A percentile compares a stretch with the other conserved stretches of the same genome.
These are phyloP conservation scores for Myriosclerotinia scirpicola DNA, from an alignment of 2,329 filamentous ascomycete species.

Conservation along the genomic window DNA sequence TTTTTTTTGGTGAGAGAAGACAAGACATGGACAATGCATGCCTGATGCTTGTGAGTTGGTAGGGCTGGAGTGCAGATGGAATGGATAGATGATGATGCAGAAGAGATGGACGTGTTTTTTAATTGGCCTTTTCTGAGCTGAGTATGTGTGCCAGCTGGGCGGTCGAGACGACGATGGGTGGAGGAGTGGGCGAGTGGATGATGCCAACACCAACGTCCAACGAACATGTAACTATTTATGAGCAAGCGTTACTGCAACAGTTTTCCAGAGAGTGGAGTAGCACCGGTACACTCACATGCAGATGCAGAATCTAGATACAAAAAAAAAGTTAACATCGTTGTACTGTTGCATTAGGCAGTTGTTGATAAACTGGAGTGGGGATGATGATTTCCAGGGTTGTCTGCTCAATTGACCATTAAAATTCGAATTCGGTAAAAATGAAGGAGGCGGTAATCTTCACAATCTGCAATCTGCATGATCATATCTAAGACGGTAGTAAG, in stretches of 20 bases:
- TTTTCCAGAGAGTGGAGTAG: not conserved
- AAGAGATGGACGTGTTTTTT: not conserved
- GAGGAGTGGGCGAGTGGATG: not conserved
- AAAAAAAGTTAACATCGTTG: not conserved
- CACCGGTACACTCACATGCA: not conserved
- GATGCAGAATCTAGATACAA: conserved; percentile 3
- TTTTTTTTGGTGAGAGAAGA: not conserved
- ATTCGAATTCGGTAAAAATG: conserved; percentile 4
- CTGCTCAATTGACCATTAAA: not conserved
- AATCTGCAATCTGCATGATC: not conserved
- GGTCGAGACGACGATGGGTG: not conserved
- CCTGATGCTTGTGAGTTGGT: conserved; percentile 2
- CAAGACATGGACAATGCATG: conserved; percentile 1
- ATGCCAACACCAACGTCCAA: conserved; percentile 5
- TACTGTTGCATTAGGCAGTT: conserved; percentile 18
- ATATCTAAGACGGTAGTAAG: no score
- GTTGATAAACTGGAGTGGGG: not conserved
- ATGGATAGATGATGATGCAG: not conserved
- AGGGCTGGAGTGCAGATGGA: conserved; percentile 22
- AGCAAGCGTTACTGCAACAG: not conserved
- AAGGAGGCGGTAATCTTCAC: not conserved
- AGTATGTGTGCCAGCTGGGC: no score
- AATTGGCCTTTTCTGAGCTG: not conserved
- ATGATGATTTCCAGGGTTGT: conserved; percentile 8
- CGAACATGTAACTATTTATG: not conserved